These are phyloP conservation scores for Apiospora saccharicola DNA, from an alignment of 2,329 filamentous ascomycete species.

Conservation along the genomic window DNA sequence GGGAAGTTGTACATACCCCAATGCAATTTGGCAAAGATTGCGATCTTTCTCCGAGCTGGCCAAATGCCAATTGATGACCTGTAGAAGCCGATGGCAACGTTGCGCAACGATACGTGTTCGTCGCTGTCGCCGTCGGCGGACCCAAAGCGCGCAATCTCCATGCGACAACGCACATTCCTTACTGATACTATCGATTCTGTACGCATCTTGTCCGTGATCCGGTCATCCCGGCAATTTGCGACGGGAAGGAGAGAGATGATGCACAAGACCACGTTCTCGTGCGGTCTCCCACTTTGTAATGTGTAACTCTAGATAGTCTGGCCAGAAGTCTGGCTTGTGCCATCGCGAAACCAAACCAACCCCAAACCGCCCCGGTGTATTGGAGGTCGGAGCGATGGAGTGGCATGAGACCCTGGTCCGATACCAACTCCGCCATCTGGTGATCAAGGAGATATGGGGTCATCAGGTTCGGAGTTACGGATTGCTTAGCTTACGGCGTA, in stretches of 20 bases:
- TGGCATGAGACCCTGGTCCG: neutral
- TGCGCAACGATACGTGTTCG: slow-evolving; percentile 7
- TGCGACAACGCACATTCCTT: slow-evolving; percentile 5
- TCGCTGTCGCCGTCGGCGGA: neutral
- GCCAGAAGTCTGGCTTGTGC: neutral
- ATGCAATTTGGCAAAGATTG: neutral
- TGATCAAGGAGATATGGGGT: neutral
- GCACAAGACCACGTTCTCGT: neutral
- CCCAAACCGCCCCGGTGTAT: neutral
- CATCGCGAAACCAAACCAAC: neutral
- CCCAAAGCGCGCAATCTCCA: neutral
- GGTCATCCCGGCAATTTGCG: slow-evolving; percentile 3
- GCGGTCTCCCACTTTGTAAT: neutral
- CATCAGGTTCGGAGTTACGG: slow-evolving; percentile 1
- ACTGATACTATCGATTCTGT: neutral
- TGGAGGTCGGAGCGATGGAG: neutral
- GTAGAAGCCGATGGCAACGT: slow-evolving; percentile 4
- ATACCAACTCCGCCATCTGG: neutral
- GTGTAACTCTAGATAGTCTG: neutral
- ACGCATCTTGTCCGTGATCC: slow-evolving; percentile 1
- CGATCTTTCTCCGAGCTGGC: neutral
- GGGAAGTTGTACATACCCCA: neutral
- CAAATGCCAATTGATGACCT: neutral
- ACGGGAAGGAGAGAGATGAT: neutral
- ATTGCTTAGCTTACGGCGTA: neutral